A percentile compares a stretch with the other conserved stretches of the same genome.
Evolutionary conservation across 2,329 filamentous ascomycete species (phyloP).

Genomic region (Aulographum hederae): DNA sequence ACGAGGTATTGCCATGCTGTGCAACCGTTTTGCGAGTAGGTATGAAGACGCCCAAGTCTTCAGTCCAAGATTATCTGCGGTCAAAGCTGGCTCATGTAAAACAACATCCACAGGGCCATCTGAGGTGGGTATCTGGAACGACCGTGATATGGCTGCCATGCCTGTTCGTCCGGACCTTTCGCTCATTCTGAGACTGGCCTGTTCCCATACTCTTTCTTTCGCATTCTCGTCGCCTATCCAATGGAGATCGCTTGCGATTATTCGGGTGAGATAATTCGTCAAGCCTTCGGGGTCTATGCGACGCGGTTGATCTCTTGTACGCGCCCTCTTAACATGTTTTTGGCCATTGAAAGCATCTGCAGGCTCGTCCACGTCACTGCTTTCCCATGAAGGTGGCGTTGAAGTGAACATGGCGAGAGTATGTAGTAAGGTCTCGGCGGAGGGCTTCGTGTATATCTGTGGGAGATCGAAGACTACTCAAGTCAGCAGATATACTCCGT

Average conservation of each 20-base stretch:
- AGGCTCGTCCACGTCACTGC: conserved; percentile 15
- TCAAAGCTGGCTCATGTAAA: conserved; percentile 74
- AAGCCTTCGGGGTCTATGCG: conserved; percentile 23
- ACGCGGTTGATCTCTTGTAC: conserved; percentile 7
- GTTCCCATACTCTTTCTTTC: conserved; percentile 55
- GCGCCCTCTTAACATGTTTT: conserved; percentile 24
- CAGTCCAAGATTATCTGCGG: conserved; percentile 70
- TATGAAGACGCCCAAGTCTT: conserved; percentile 95
- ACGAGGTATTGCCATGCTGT: conserved; percentile 11
- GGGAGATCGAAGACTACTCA: conserved; percentile 53
- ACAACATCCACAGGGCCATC: conserved; percentile 38
- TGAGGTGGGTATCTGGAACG: conserved; percentile 34
- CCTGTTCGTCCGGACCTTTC: conserved; percentile 68
- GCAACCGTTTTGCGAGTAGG: conserved; percentile 58
- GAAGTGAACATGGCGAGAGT: conserved; percentile 49
- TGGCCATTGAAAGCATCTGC: too few relatives aligned
- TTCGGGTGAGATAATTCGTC: conserved; percentile 47
- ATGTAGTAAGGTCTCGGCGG: conserved; percentile 41
- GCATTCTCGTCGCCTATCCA: conserved; percentile 53
- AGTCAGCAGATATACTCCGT: too few relatives aligned
- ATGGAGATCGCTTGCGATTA: conserved; percentile 45
- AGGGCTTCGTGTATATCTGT: conserved; percentile 63
- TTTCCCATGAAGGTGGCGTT: conserved; percentile 50
- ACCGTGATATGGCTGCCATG: conserved; percentile 43
- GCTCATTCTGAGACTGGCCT: conserved; percentile 61